Percentiles rank a stretch among this genome's conserved stretches.
Conservation (phyloP, 768 basidiomycete genomes). For the Amanita pseudoporphyria region DNA sequence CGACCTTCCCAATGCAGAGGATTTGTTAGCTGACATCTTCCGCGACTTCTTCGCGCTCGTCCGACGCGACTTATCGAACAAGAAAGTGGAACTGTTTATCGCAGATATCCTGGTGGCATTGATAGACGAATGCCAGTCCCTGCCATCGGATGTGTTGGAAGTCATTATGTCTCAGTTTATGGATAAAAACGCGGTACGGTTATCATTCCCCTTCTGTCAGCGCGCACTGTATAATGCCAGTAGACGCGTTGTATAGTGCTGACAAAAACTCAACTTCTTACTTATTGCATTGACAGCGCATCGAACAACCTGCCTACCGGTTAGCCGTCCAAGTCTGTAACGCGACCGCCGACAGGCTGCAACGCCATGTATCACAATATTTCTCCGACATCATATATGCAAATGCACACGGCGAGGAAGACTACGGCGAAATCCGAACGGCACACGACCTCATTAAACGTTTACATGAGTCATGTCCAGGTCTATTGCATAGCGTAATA, state of each 20-base stretch:
- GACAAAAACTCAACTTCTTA: not conserved
- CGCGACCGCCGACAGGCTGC: constrained; percentile 73
- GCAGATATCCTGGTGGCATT: constrained; percentile 86
- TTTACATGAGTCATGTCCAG: constrained; percentile 71
- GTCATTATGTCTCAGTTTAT: constrained; percentile 78
- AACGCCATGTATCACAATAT: constrained; percentile 83
- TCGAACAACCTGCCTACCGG: constrained; percentile 69
- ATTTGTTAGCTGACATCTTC: constrained; percentile 77
- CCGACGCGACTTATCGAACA: constrained; percentile 48
- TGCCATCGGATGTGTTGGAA: constrained; percentile 78
- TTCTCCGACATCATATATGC: constrained; percentile 83
- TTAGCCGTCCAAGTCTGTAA: constrained; percentile 85
- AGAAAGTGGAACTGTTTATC: constrained; percentile 79
- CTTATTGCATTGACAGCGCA: constrained; percentile 30
- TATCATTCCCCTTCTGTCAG: constrained; percentile 1
- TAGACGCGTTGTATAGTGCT: constrained; percentile 4
- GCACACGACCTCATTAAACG: constrained; percentile 84
- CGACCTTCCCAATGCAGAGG: constrained; percentile 82
- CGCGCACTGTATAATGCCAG: constrained; percentile 3
- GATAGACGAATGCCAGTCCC: constrained; percentile 72
- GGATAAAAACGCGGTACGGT: constrained; percentile 63
- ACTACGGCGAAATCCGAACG: constrained; percentile 56
- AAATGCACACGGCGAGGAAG: constrained; percentile 43
- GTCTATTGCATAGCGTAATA: constrained; percentile 80
- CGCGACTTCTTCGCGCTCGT: constrained; percentile 75